A percentile compares a stretch with the other conserved stretches of the same genome.
Conservation (phyloP, 495 filamentous ascomycete species). For the Neurospora terricola region DNA sequence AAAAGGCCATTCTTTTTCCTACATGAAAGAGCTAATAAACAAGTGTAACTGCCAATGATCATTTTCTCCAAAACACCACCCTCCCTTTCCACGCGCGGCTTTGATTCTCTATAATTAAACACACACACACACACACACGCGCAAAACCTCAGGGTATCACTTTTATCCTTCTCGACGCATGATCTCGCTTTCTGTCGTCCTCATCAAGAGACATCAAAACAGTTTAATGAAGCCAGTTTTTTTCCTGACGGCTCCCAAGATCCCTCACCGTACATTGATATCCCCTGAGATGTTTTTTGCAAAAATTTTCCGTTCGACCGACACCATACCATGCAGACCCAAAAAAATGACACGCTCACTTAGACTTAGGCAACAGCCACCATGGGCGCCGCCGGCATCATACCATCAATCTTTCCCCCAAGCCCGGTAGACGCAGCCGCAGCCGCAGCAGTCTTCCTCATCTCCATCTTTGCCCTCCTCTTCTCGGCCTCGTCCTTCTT, state of each 20-base stretch:
- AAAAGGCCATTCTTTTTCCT: not conserved
- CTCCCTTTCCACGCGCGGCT: not conserved
- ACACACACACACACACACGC: not conserved
- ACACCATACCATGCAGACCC: not conserved
- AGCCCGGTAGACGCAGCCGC: constrained; percentile 6
- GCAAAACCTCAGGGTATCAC: not conserved
- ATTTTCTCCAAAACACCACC: not conserved
- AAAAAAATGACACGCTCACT: not conserved
- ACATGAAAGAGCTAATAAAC: not conserved
- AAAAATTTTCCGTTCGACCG: not conserved
- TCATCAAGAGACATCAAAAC: not conserved
- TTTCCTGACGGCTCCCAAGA: not conserved
- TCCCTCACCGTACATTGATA: not conserved
- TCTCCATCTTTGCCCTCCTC: constrained; percentile 17
- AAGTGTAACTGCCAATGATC: not conserved
- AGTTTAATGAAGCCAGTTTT: not conserved
- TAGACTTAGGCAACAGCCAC: not conserved
- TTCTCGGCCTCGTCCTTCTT: constrained; percentile 31
- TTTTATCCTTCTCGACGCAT: not conserved
- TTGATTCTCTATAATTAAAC: not conserved
- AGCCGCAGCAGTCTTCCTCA: constrained; percentile 6
- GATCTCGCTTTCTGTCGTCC: not conserved
- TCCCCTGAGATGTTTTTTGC: not conserved
- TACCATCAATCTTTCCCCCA: not conserved
- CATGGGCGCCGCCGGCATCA: not conserved